Evolutionary conservation across 257 asterid genomes (phyloP), one percentile per base, ranked within the genome.

Genomic region (Parsonsia alboflavescens): DNA sequence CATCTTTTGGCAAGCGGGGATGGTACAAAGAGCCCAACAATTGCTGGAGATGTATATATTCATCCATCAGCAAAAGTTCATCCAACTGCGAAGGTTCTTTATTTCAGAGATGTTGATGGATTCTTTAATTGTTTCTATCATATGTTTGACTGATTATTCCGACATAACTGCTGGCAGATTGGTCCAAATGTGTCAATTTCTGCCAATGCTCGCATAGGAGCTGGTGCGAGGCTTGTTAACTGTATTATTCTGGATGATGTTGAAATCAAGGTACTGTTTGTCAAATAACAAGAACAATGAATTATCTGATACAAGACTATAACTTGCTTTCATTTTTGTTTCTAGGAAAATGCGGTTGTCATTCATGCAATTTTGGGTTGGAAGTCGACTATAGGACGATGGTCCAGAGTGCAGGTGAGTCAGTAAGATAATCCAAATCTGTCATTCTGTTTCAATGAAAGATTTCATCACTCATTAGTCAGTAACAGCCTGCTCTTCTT

Each of bases 1-100:
- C 71, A 81, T 53, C 79, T 81, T 11, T 69, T 84, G 65, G 86
- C 85, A 19, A 73, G 48, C 26, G 86, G 84, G 39, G 79, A 84
- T 77, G 88, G 85, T 59, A 79, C 66, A 17, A 81, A 72, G 71
- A 77, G 69, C 56, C 79, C 85, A 22, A 57, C 75, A 41, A 77
- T 84, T 63, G 21, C 72, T 19, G 88, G 85, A 17, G 81, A 81
- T 24, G 88, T 81, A 19, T 84, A 68, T 58, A 75, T 81, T 64
- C 88, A 84, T 72, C 97, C 96, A 74, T 92, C 97, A 10, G 97
- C 96, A 78, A 90, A 87, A 89, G 89, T 92, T 72, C 96, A 92
- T 83, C 89, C 96, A 75, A 86, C 93, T 50, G 89, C 97, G 24
- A 92, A 92, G 97, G 96, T 92, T 72, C 28, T 49, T 22, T 19